A percentile compares a stretch with the other conserved stretches of the same genome.
Evolutionary conservation across 306 rosid genomes (phyloP).

Genomic region (Prunus dulcis): DNA sequence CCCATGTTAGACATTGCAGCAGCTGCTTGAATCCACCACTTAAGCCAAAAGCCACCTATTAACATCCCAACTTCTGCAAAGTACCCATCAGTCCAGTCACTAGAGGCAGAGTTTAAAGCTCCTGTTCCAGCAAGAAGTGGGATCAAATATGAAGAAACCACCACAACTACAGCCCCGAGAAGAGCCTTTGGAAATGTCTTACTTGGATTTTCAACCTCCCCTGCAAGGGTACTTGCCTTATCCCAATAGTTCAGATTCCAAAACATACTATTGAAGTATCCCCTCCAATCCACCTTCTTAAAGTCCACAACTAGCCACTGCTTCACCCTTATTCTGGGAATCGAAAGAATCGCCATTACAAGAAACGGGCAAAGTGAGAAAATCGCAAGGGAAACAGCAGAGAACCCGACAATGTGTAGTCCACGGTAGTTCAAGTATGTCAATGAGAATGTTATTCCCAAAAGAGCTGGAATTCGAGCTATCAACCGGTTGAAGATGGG

Average conservation of each 20-base stretch:
- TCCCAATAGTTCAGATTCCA: constrained; percentile 98
- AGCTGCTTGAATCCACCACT: constrained; percentile 85
- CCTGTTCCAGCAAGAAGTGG: constrained; percentile 93
- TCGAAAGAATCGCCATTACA: constrained; percentile 57
- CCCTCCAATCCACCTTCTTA: constrained; percentile 59
- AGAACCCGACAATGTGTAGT: constrained; percentile 76
- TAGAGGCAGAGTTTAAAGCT: constrained; percentile 48
- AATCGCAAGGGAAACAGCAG: constrained; percentile 69
- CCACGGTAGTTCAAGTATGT: constrained; percentile 84
- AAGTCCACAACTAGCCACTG: constrained; percentile 61
- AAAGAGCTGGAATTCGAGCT: constrained; percentile 71
- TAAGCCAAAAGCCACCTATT: constrained; percentile 93
- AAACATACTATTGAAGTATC: constrained; percentile 76
- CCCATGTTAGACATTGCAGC: constrained; percentile 92
- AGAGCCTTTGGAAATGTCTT: constrained; percentile 80
- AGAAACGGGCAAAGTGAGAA: constrained; percentile 78
- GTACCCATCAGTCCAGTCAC: constrained; percentile 84
- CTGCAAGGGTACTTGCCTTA: constrained; percentile 87
- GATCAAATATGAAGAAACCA: constrained; percentile 70
- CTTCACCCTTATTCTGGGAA: constrained; percentile 53
- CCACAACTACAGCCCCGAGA: constrained; percentile 72
- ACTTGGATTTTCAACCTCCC: constrained; percentile 82
- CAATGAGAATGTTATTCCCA: constrained; percentile 57
- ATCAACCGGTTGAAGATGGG: constrained; percentile 46
- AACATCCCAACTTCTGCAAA: constrained; percentile 76